Evolutionary conservation across 495 filamentous ascomycete species (phyloP).

Genomic region (Filosporella fistucella): DNA sequence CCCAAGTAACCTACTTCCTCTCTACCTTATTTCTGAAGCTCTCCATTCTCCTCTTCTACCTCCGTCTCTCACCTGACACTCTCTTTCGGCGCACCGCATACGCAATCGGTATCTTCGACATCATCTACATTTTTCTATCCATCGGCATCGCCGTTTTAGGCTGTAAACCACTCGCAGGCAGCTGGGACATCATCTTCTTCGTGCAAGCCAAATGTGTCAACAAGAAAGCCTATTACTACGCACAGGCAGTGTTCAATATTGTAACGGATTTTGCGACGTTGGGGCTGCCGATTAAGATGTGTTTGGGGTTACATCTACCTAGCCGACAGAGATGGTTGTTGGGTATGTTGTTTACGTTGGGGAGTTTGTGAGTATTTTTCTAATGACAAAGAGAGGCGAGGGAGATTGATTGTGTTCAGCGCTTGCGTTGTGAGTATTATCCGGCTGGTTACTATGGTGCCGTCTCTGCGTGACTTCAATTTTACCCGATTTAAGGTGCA

Average conservation of each 20-base stretch:
- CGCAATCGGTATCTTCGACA: conserved; percentile 12
- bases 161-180: neutral
- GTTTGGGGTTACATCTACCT: neutral
- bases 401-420: no score
- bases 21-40: conserved; percentile 40
- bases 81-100: conserved; percentile 26
- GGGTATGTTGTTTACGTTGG: neutral
- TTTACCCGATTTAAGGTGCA: conserved; percentile 5
- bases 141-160: conserved; percentile 1
- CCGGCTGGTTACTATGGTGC: conserved; percentile 2
- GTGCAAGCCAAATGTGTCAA: neutral
- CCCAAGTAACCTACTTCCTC: conserved; percentile 27
- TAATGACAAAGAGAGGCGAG: no score
- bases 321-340: conserved; percentile 5
- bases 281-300: neutral
- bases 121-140: conserved; percentile 18
- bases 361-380: conserved; percentile 1
- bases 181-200: conserved; percentile 1
- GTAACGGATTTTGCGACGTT: conserved; percentile 4
- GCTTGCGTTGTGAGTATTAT: conserved; percentile 6
- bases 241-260: conserved; percentile 5
- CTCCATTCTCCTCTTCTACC: conserved; percentile 47
- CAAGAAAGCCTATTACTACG: conserved; percentile 2
- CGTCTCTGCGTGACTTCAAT: neutral
- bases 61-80: conserved; percentile 40